Percentiles rank a stretch among this genome's conserved stretches.
phyloP scores from a whole-genome alignment of 2,329 filamentous ascomycete genomes.

The Chaetoscypha palmicola region DNA sequence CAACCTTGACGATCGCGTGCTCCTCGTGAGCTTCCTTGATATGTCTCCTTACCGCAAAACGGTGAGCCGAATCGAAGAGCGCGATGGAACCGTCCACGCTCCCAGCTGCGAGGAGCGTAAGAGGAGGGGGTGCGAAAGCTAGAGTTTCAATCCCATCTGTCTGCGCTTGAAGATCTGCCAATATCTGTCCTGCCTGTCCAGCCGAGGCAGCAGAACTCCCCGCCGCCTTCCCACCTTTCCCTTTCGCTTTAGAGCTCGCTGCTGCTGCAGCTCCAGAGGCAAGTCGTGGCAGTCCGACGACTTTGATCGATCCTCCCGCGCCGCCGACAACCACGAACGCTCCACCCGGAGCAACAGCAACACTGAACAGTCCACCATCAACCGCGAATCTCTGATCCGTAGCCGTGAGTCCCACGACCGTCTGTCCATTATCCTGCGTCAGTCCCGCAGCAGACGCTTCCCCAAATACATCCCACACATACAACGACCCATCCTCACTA shows the following conservation, averaged over 20 bases:
- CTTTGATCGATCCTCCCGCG: conserved; percentile 75
- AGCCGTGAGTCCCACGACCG: conserved; percentile 69
- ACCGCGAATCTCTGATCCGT: conserved; percentile 87
- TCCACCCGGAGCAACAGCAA: conserved; percentile 75
- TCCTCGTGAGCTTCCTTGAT: conserved; percentile 79
- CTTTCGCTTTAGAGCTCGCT: conserved; percentile 23
- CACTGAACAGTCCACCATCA: conserved; percentile 83
- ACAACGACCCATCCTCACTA: conserved; percentile 78
- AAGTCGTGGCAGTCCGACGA: conserved; percentile 71
- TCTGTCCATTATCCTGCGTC: conserved; percentile 47
- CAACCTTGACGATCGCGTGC: conserved; percentile 86
- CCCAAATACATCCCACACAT: conserved; percentile 67
- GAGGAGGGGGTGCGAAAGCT: conserved; percentile 49
- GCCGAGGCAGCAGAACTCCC: conserved; percentile 33
- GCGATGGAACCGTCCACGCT: conserved; percentile 73
- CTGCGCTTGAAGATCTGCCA: conserved; percentile 78
- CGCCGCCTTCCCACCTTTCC: conserved; percentile 31
- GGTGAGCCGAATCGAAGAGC: conserved; percentile 78
- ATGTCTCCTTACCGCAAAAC: conserved; percentile 78
- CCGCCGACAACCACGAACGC: conserved; percentile 80
- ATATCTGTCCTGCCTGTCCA: conserved; percentile 61
- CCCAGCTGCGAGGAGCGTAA: conserved; percentile 53
- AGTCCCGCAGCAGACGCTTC: conserved; percentile 43
- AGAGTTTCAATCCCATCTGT: conserved; percentile 73
- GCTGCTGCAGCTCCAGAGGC: conserved; percentile 22